These are phyloP conservation scores for Pyrenopolyporus hunteri DNA, from an alignment of 495 filamentous ascomycete species.

Conservation along the genomic window DNA sequence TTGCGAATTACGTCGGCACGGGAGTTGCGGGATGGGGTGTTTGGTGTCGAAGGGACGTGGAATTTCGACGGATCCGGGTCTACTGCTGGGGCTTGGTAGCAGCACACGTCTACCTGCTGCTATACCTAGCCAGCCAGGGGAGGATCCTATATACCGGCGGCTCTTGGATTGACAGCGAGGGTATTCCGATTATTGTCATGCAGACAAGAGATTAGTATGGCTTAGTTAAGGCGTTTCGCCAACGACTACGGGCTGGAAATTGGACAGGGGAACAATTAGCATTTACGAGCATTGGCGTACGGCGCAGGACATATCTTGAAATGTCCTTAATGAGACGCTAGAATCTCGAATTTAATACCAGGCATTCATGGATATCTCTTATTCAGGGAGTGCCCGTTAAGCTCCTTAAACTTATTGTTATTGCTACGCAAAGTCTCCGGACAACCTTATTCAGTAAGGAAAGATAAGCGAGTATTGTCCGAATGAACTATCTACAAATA, in stretches of 20 bases:
- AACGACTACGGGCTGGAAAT: not conserved
- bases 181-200: slow-evolving; percentile 56
- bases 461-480: not conserved
- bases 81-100: slow-evolving; percentile 72
- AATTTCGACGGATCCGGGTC: slow-evolving; percentile 53
- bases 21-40: slow-evolving; percentile 73
- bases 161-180: slow-evolving; percentile 64
- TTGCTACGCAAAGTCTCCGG: not conserved
- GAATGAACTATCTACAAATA: slow-evolving; percentile 20
- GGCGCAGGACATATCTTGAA: not conserved
- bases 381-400: no score
- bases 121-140: slow-evolving; percentile 68
- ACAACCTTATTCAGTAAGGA: not conserved
- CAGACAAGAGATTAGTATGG: slow-evolving; percentile 17
- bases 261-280: not conserved
- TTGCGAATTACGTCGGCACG: slow-evolving; percentile 62
- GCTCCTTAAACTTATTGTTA: no score
- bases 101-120: slow-evolving; percentile 66
- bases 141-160: slow-evolving; percentile 58
- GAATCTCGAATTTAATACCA: not conserved
- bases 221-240: not conserved
- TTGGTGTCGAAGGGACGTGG: slow-evolving; percentile 47
- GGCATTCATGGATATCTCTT: no score
- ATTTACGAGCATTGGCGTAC: not conserved
- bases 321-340: not conserved